Base-by-base conservation (phyloP, 352 stramenopile species). In the Globisporangium canariense region DNA sequence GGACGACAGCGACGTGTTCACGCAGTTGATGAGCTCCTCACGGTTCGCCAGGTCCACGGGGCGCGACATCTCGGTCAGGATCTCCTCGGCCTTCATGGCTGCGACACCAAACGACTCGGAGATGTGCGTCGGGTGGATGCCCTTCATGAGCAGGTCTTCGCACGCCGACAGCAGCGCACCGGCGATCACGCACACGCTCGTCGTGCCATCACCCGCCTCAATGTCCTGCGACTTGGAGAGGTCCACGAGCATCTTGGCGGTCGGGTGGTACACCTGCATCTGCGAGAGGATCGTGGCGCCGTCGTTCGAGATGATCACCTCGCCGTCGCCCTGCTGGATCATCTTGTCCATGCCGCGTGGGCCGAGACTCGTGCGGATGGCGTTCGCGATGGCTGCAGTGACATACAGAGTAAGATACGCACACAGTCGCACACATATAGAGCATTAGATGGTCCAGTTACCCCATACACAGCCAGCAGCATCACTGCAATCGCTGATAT, bases 261-360 rank as follows among this genome's bases (percentile, higher is more conserved):
- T 98, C n/a, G 98, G 98, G 83, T 99, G 98, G 69, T 98, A 97
- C 69, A 98, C 92, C 70, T 97, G 88, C 95, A 99, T 99, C 73
- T 99, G 97, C 66, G 82, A 97, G 22, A 99, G 73, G 76, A 99
- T 99, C 11, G 98, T 99, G n/a, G 98, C 98, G 55, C 98, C 97
- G 74, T 99, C 98, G 80, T 99, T 99, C 45, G 94, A 99, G 71
- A 99, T 99, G 56, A 99, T 90, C 50, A 99, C 97, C 72, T 99
- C 97, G 57, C 97, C 97, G 69, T 98, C 95, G 60, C 89, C 88
- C 58, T 98, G 88, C 76, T 99, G 93, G 74, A 99, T 98, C 81
- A 99, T 98, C 86, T 99, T 99, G 89, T 99, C 97, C 97, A 99
- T 99, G 51, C 97, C 97, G 22, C 97, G 90, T 10, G 98, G 98